These are phyloP conservation scores for Rauvolfia tetraphylla DNA, from an alignment of 257 asterid genomes.

Conservation along the genomic window DNA sequence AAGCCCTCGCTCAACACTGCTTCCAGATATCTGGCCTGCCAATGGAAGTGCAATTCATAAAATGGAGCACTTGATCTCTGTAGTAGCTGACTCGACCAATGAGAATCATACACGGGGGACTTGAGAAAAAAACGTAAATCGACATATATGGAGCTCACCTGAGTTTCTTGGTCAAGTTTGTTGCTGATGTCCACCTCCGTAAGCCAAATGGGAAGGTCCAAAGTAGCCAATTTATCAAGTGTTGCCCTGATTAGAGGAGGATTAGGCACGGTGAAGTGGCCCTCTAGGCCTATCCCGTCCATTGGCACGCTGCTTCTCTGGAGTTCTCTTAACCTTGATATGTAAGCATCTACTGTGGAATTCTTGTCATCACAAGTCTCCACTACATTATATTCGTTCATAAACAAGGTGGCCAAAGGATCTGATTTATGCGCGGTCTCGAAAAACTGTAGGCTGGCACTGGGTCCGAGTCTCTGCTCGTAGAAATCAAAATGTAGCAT, in stretches of 20 bases:
- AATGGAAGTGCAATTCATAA: neutral
- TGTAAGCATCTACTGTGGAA: slow-evolving; percentile 38
- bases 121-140: neutral
- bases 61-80: neutral
- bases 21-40: slow-evolving; percentile 51
- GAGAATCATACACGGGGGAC: too few relatives aligned
- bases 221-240: slow-evolving; percentile 46
- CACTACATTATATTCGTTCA: slow-evolving; percentile 56
- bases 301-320: slow-evolving; percentile 29
- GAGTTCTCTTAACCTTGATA: slow-evolving; percentile 36
- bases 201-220: slow-evolving; percentile 61
- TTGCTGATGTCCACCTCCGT: slow-evolving; percentile 52
- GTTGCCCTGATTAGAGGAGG: slow-evolving; percentile 48
- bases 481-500: slow-evolving; percentile 53
- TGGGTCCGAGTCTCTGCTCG: slow-evolving; percentile 45
- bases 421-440: slow-evolving; percentile 36
- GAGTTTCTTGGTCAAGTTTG: slow-evolving; percentile 24
- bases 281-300: slow-evolving; percentile 60
- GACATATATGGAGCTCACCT: neutral
- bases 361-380: slow-evolving; percentile 41
- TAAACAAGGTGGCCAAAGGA: slow-evolving; percentile 49
- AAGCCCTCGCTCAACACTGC: slow-evolving; percentile 45
- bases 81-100: too few relatives aligned
- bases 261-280: slow-evolving; percentile 47
- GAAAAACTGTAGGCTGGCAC: slow-evolving; percentile 43